These are phyloP conservation scores for Saururus chinensis DNA, from an alignment of 164 flowering plant genomes.

Conservation along the genomic window DNA sequence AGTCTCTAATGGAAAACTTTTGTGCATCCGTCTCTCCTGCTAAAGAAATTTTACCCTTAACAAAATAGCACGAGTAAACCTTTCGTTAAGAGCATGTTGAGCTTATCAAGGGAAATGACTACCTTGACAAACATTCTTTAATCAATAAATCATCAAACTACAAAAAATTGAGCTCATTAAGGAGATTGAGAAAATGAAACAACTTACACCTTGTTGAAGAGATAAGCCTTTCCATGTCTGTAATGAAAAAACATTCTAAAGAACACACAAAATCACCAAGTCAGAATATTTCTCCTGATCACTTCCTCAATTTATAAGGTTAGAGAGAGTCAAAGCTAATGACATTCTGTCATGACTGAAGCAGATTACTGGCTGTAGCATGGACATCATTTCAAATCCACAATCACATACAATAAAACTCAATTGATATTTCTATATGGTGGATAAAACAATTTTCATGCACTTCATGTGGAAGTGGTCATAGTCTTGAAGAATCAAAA, in stretches of 20 bases:
- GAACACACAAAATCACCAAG: constrained; percentile 18
- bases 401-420: no score
- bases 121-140: neutral
- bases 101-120: neutral
- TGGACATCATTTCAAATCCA: no score
- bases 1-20: constrained; percentile 46
- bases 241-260: constrained; percentile 55
- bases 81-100: no score
- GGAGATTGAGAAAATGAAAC: constrained; percentile 2
- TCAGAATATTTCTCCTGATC: constrained; percentile 11
- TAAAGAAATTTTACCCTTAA: no score
- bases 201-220: constrained; percentile 76
- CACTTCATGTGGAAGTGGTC: no score
- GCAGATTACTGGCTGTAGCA: no score
- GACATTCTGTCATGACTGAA: neutral
- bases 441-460: no score
- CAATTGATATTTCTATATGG: no score
- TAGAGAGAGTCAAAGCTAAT: neutral
- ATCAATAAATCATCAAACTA: neutral
- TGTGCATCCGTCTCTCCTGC: constrained; percentile 10
- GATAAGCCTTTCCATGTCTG: constrained; percentile 82
- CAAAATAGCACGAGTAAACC: no score
- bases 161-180: no score
- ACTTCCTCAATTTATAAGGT: neutral
- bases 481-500: no score